A percentile compares a stretch with the other conserved stretches of the same genome.
These are phyloP conservation scores for Ogataea paraovalis DNA, from an alignment of 805 yeast genomes.

Conservation along the genomic window DNA sequence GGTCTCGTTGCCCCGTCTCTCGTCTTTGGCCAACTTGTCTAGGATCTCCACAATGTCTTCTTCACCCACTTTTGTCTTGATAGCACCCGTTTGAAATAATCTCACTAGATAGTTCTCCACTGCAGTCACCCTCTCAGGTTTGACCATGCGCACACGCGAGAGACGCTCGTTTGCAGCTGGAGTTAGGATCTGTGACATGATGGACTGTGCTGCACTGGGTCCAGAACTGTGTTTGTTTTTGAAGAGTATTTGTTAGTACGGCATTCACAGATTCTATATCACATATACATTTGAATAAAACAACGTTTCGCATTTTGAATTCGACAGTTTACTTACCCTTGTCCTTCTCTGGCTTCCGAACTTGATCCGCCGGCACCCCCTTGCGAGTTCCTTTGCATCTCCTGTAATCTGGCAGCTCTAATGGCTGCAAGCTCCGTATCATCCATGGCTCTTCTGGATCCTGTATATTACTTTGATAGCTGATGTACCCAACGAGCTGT, in stretches of 20 bases:
- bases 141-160: slow-evolving; percentile 79
- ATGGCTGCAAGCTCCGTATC: slow-evolving; percentile 85
- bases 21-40: slow-evolving; percentile 76
- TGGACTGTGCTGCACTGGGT: slow-evolving; percentile 24
- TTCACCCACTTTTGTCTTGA: slow-evolving; percentile 71
- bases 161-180: slow-evolving; percentile 85
- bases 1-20: slow-evolving; percentile 53
- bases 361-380: slow-evolving; percentile 14
- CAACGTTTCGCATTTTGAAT: too few relatives aligned
- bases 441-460: slow-evolving; percentile 50
- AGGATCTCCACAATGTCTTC: slow-evolving; percentile 77
- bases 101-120: slow-evolving; percentile 78
- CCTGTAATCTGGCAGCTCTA: slow-evolving; percentile 87
- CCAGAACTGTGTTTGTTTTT: too few relatives aligned
- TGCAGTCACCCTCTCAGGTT: slow-evolving; percentile 85
- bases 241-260: too few relatives aligned
- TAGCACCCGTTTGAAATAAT: slow-evolving; percentile 72
- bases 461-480: too few relatives aligned
- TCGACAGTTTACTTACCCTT: slow-evolving; percentile 21
- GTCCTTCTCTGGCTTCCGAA: slow-evolving; percentile 10
- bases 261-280: too few relatives aligned
- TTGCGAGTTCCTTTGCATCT: slow-evolving; percentile 60
- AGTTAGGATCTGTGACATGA: slow-evolving; percentile 67
- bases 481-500: too few relatives aligned
- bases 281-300: too few relatives aligned